Percentiles rank a stretch among this genome's conserved stretches.
phyloP scores from a whole-genome alignment of 176 grass and related monocot species.

The Juncus effusus region DNA sequence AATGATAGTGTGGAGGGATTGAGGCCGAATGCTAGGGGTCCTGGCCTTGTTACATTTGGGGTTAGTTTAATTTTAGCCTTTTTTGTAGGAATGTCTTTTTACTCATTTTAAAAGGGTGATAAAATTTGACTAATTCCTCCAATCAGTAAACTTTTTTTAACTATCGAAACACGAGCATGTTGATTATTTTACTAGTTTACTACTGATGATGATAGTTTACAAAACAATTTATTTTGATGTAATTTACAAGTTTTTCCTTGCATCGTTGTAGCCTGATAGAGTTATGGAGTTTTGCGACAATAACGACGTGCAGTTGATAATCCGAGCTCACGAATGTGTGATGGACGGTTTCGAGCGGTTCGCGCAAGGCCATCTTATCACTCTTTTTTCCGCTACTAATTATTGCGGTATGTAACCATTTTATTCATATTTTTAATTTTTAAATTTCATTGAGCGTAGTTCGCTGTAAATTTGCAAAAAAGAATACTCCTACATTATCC shows the following conservation, averaged over 20 bases:
- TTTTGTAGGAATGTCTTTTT: not conserved
- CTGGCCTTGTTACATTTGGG: slow-evolving; percentile 98
- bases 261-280: slow-evolving; percentile 73
- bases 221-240: no score
- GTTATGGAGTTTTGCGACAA: slow-evolving; percentile 99
- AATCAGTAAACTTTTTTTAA: no score
- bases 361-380: slow-evolving; percentile 96
- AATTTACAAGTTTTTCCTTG: not conserved
- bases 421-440: no score
- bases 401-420: slow-evolving; percentile 66
- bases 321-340: slow-evolving; percentile 97
- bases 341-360: slow-evolving; percentile 99
- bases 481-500: no score
- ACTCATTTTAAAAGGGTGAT: not conserved
- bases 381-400: slow-evolving; percentile 98
- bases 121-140: no score
- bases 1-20: slow-evolving; percentile 97
- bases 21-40: slow-evolving; percentile 93
- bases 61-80: slow-evolving; percentile 38
- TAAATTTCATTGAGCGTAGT: no score
- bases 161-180: no score
- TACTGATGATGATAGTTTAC: no score
- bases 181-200: no score
- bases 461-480: no score
- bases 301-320: slow-evolving; percentile 93